Evolutionary conservation across 495 filamentous ascomycete genomes (phyloP).

Genomic region (Talaromyces proteolyticus): DNA sequence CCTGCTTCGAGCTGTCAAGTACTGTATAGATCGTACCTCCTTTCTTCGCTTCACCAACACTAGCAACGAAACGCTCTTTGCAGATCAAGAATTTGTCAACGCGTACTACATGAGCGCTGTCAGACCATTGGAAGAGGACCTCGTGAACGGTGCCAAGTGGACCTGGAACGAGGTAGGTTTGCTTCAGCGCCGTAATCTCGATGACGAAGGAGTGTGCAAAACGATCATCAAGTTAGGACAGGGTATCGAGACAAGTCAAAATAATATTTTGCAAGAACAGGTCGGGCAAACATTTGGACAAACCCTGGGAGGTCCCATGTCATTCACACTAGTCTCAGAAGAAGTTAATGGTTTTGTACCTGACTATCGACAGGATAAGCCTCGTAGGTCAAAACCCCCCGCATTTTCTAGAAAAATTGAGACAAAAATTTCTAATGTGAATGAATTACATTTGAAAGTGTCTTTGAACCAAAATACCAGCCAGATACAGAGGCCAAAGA

Average conservation of each 20-base stretch:
- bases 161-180: constrained; percentile 10
- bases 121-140: constrained; percentile 10
- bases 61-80: background rate
- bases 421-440: too few species aligned
- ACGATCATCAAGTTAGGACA: background rate
- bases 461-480: background rate
- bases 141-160: constrained; percentile 11
- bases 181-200: background rate
- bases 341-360: too few species aligned
- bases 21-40: background rate
- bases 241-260: background rate
- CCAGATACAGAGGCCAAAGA: background rate
- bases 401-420: background rate
- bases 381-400: background rate
- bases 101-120: constrained; percentile 9
- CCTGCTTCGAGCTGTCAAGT: constrained; percentile 6
- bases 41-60: background rate
- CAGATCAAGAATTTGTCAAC: constrained; percentile 7
- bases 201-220: background rate
- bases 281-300: background rate
- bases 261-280: background rate
- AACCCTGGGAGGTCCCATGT: background rate
- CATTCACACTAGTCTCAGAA: background rate
- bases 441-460: too few species aligned
- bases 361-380: too few species aligned